A percentile compares a stretch with the other conserved stretches of the same genome.
phyloP scores from a whole-genome alignment of 768 basidiomycete genomes.

The Leccinum variicolor region DNA sequence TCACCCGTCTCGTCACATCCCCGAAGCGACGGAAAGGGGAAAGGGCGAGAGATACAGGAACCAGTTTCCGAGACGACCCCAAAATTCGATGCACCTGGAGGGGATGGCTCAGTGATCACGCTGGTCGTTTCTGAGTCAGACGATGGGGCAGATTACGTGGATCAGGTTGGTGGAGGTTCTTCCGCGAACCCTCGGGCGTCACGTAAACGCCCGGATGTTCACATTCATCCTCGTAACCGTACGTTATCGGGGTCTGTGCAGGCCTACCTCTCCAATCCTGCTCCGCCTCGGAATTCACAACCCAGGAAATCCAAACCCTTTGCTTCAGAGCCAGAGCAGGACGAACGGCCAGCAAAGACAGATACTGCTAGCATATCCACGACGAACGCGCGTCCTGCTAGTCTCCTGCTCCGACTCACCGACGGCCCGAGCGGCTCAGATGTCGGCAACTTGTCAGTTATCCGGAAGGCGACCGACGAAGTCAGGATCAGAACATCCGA shows the following conservation, averaged over 20 bases:
- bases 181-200: constrained; percentile 14
- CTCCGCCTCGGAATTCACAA: constrained; percentile 1
- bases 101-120: constrained; percentile 2
- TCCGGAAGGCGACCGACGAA: background rate
- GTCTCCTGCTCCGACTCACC: constrained; percentile 4
- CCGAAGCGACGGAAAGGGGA: constrained; percentile 8
- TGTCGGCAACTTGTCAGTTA: background rate
- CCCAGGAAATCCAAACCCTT: background rate
- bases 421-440: background rate
- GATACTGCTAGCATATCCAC: background rate
- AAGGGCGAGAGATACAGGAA: background rate
- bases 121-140: background rate
- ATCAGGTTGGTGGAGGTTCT: constrained; percentile 8
- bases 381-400: background rate
- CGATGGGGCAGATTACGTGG: constrained; percentile 6
- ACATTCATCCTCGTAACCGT: constrained; percentile 34
- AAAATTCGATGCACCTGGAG: background rate
- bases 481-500: background rate
- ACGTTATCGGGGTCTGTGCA: constrained; percentile 47
- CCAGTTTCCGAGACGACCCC: background rate
- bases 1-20: background rate
- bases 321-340: background rate
- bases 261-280: constrained; percentile 37
- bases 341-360: background rate
- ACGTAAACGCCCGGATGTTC: constrained; percentile 16